Base-by-base conservation (phyloP, 2,329 filamentous ascomycete genomes). In the Colletotrichum orbiculare region DNA sequence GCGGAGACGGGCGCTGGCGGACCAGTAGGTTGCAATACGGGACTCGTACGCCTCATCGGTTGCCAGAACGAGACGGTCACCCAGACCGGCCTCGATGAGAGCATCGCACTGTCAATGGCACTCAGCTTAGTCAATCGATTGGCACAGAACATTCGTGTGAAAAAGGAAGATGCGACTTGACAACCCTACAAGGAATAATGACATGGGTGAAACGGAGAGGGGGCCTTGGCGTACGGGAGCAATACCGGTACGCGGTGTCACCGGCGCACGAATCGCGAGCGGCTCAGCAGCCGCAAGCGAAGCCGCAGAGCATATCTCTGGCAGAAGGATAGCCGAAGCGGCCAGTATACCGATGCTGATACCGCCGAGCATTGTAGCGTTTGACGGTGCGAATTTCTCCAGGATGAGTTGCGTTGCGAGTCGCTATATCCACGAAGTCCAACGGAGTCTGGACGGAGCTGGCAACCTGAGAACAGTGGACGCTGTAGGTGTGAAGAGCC, bases 1-100 rank as follows among this genome's bases (percentile, higher is more conserved):
- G 6, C 57, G 60, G 6, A 71, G 56, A n/a, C 62, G 68, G 25
- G 69, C 60, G 8, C 66, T 58, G 8, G 41, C 66, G 33, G 67
- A 72, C 48, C 63, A 73, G 63, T 62, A 68, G 17, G 63, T 53
- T 2, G 15, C 46, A 2, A 69, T 59, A 10, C 68, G 63, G 11
- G 53, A 42, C 33, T 59, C 48, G 45, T 69, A 70, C 3, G 48
- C 54, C 13, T 45, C 17, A 13, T 59, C 54, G 1, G 56, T 54
- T 4, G 64, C 35, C 3, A 60, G 33, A 3, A 66, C 47, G 9
- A 68, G 34, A 9, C 39, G 48, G 43, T 60, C 55, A 25, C 46
- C 54, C 13, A 68, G 39, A 3, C 56, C 55, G 17, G 63, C 54
- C 7, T 25, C 39, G 7, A 67, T 48, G 33, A 64, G 56, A n/a